Percentiles rank a stretch among this genome's conserved stretches.
phyloP scores from a whole-genome alignment of 345 rosid species.

The Eucalyptus curtisii region DNA sequence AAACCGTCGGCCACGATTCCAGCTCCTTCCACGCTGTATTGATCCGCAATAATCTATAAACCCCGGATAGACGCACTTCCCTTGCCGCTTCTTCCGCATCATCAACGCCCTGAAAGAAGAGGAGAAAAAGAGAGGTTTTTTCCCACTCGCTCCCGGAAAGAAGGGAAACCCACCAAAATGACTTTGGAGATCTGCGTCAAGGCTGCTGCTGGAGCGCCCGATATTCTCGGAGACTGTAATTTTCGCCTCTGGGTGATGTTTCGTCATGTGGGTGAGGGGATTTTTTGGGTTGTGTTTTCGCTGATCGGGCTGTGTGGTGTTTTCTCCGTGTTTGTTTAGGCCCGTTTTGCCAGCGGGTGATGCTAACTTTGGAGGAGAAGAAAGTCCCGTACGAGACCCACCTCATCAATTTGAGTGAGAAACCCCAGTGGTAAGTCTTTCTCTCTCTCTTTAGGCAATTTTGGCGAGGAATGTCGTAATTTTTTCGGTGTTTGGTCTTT shows the following conservation, averaged over 20 bases:
- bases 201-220: slow-evolving; percentile 71
- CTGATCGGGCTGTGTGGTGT: background rate
- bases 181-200: slow-evolving; percentile 76
- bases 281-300: background rate
- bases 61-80: accelerated
- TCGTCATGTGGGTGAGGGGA: background rate
- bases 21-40: background rate
- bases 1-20: background rate
- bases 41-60: background rate
- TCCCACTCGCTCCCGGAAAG: background rate
- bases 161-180: slow-evolving; percentile 11
- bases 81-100: background rate
- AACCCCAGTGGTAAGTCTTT: slow-evolving; percentile 61
- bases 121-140: background rate
- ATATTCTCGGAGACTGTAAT: slow-evolving; percentile 5
- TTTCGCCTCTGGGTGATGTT: background rate
- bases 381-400: slow-evolving; percentile 38
- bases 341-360: slow-evolving; percentile 60
- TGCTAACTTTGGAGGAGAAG: slow-evolving; percentile 89
- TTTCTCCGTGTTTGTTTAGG: slow-evolving; percentile 21
- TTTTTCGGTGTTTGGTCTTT: background rate
- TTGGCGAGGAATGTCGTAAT: background rate
- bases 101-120: background rate
- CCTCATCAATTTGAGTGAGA: slow-evolving; percentile 48
- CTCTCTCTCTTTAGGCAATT: background rate